Base-by-base conservation (phyloP, 176 grass and related monocot genomes). In the Elaeis guineensis region DNA sequence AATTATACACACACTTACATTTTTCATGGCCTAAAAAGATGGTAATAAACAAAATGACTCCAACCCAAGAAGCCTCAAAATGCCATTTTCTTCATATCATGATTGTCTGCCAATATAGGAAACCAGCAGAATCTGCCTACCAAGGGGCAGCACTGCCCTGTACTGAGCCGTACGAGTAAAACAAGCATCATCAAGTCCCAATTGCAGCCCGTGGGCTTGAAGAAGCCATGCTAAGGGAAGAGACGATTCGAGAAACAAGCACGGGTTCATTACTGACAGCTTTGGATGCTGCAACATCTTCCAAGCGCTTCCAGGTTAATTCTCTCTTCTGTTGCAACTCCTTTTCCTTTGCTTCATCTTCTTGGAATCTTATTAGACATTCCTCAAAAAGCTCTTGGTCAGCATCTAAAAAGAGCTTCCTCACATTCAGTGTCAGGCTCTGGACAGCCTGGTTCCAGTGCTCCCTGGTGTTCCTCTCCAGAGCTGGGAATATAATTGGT, bases 391-490 rank as follows among this genome's bases (percentile, higher is more conserved):
- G 29, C 5, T 62, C 59, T 44, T 35, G 59, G 29, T 62, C 59
- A 11, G 26, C 26, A 15, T 62, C 59, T 7, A 19, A 32, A 18
- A 62, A 49, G 17, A 62, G 17, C 11, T 49, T 62, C 17, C n/a
- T 35, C 17, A 62, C 59, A 39, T 62, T 62, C 6, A 62, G 29
- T 11, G 59, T 62, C 29, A 62, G 30, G 28, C 59, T 62, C 19
- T 49, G 26, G 18, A 62, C 59, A 21, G 59, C 59, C 29, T 62
- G 59, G 26, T 62, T 62, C 59, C 59, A 62, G 29, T 62, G 59
- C 2, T 8, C 7, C 59, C 59, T 62, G 17, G 26, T 62, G 17
- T 39, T 62, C 17, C 59, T 62, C 30, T 62, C 59, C 17, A 62
- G 19, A 32, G 59, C 17, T 11, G 59, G 59, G 26, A 62, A 62